Conservation (phyloP, 1,139 yeast species). For the Nakaseomyces sp. region DNA sequence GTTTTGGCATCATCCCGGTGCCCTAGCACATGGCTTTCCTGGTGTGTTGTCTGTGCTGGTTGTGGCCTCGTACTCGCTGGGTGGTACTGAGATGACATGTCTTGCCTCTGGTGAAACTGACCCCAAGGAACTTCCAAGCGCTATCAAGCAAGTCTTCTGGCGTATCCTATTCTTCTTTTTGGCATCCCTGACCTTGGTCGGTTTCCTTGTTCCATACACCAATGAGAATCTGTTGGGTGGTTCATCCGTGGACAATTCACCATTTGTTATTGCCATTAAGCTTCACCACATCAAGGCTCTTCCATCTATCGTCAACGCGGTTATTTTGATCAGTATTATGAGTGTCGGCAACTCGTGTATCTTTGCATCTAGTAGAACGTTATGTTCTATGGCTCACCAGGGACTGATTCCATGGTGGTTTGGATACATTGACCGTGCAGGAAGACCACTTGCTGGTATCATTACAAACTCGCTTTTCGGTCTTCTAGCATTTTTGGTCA, state of each 20-base stretch:
- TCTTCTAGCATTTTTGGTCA: slow-evolving; percentile 64
- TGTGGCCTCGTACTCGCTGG: slow-evolving; percentile 74
- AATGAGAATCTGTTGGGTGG: slow-evolving; percentile 44
- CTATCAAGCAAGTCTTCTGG: slow-evolving; percentile 67
- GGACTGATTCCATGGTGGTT: slow-evolving; percentile 69
- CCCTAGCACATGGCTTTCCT: slow-evolving; percentile 60
- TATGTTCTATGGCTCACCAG: slow-evolving; percentile 73
- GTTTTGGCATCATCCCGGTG: slow-evolving; percentile 60
- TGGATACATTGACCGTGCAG: slow-evolving; percentile 50
- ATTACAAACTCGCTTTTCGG: slow-evolving; percentile 69
- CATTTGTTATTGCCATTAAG: slow-evolving; percentile 56
- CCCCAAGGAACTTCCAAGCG: slow-evolving; percentile 61
- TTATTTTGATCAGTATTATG: slow-evolving; percentile 57
- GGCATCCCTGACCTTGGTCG: slow-evolving; percentile 50
- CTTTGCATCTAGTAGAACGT: slow-evolving; percentile 71
- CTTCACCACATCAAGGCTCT: slow-evolving; percentile 52
- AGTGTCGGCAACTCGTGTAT: slow-evolving; percentile 73
- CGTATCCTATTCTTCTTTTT: slow-evolving; percentile 59
- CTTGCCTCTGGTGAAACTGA: slow-evolving; percentile 77
- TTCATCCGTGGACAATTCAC: slow-evolving; percentile 43
- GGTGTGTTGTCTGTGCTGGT: slow-evolving; percentile 78
- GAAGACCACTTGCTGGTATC: slow-evolving; percentile 56
- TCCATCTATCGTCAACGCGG: slow-evolving; percentile 66
- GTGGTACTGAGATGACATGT: slow-evolving; percentile 76
- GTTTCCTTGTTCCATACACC: slow-evolving; percentile 58